A percentile compares a stretch with the other conserved stretches of the same genome.
Evolutionary conservation across 306 rosid genomes (phyloP).

Genomic region (Malus fusca): DNA sequence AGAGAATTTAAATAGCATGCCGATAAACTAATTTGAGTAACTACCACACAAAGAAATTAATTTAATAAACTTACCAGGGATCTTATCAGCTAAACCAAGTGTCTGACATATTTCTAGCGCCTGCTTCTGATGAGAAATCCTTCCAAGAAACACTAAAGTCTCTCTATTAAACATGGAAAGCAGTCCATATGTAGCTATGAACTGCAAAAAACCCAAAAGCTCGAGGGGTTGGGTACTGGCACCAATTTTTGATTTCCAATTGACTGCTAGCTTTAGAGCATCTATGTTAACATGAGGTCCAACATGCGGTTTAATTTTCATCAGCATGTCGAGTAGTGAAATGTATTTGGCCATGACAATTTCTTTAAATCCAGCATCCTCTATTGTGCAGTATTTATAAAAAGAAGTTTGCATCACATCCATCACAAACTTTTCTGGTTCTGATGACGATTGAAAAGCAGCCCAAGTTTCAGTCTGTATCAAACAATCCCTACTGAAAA

Average conservation of each 20-base stretch:
- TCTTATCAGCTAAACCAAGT: constrained; percentile 27
- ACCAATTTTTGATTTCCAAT: constrained; percentile 31
- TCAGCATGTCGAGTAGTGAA: constrained; percentile 26
- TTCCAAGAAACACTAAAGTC: constrained; percentile 38
- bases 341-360: constrained; percentile 16
- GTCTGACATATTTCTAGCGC: constrained; percentile 27
- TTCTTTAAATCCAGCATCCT: constrained; percentile 6
- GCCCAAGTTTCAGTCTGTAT: constrained; percentile 12
- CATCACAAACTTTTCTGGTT: constrained; percentile 49
- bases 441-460: constrained; percentile 24
- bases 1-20: no score
- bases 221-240: constrained; percentile 20
- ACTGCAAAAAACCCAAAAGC: constrained; percentile 42
- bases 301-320: constrained; percentile 31
- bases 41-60: no score
- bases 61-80: no score
- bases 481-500: constrained; percentile 11
- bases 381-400: constrained; percentile 12
- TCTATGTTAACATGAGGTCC: constrained; percentile 28
- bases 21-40: no score
- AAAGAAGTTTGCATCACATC: constrained; percentile 28
- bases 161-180: constrained; percentile 28
- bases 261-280: constrained; percentile 43
- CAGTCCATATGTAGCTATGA: constrained; percentile 39
- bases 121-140: constrained; percentile 30